Percentiles rank a stretch among this genome's conserved stretches.
Conservation (phyloP, 2,329 filamentous ascomycete species). For the Fusarium algeriense region DNA sequence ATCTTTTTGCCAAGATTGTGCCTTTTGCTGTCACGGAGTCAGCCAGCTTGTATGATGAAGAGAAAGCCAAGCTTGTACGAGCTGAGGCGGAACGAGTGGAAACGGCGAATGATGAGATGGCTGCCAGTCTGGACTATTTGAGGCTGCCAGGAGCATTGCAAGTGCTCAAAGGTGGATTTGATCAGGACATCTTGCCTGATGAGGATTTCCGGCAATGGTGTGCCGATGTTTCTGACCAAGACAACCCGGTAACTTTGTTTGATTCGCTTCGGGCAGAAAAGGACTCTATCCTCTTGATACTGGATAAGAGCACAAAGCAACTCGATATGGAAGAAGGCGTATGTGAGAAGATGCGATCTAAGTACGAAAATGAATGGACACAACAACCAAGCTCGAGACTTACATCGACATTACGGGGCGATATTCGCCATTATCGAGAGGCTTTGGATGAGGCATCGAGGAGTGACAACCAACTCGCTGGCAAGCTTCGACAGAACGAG, state of each 20-base stretch:
- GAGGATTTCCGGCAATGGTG: conserved; percentile 96
- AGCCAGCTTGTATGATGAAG: conserved; percentile 96
- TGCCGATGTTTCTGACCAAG: conserved; percentile 88
- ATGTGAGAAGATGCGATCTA: conserved; percentile 99
- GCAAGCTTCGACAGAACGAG: conserved; percentile 87
- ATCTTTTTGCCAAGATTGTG: conserved; percentile 96
- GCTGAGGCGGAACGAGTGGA: conserved; percentile 96
- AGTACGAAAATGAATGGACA: conserved; percentile 96
- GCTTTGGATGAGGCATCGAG: conserved; percentile 89
- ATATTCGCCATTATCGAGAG: conserved; percentile 88
- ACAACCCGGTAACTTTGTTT: conserved; percentile 82
- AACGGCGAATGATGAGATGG: conserved; percentile 94
- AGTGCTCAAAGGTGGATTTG: conserved; percentile 91
- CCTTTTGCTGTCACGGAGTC: conserved; percentile 96
- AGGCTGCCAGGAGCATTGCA: conserved; percentile 90
- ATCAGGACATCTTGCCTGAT: conserved; percentile 88
- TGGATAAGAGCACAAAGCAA: conserved; percentile 87
- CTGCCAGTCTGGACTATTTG: conserved; percentile 91
- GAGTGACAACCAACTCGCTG: conserved; percentile 86
- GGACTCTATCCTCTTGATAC: conserved; percentile 74
- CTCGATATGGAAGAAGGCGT: conserved; percentile 97
- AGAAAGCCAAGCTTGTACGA: conserved; percentile 94
- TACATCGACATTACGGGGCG: conserved; percentile 86
- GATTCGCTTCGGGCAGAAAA: conserved; percentile 84
- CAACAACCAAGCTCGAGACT: conserved; percentile 94